Evolutionary conservation across 2,329 filamentous ascomycete genomes (phyloP), one percentile per base, ranked within the genome.

Genomic region (Talaromyces sp.): DNA sequence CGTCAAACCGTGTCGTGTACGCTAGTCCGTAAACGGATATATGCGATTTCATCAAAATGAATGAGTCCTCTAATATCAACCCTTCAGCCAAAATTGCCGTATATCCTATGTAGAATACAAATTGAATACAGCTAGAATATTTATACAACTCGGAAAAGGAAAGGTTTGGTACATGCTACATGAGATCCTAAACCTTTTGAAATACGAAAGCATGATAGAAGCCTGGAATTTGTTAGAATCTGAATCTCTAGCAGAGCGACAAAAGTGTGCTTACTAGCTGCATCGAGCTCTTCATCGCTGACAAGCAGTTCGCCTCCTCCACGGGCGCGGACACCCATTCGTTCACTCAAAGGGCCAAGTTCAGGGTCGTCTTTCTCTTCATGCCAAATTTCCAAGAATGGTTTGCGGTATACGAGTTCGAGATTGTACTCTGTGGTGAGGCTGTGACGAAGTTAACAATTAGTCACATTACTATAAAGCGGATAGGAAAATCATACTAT

Each of bases 191-290:
- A 39, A 62, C 50, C 82, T 97, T 97, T 80, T 97, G 96, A 78
- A 98, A 98, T 80, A 93, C 97, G 74, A 98, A 98, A 1, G 91
- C 93, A 72, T 96, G 87, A 74, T 98, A 98, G 74, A 98, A 96
- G 71, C 82, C 83, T 73, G 45, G 13, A 15, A 2, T 5, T 15
- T 59, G 56, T 52, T 27, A 63, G 45, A 49, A 31, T 61, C 52
- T 31, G 1, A 43, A 41, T 11, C 8, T 37, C 15, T 15, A 31
- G 19, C 10, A 56, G 9, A 45, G 10, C 22, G 35, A n/a, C 10
- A 57, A 15, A 43, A 57, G 10, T 45, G 10, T 45, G 35, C 80
- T 76, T 71, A 82, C 86, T 88, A 11, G 90, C 92, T 52, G 95
- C 95, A 77, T 98, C 93, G 85, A 96, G 90, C 82, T 99, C 95